These are phyloP conservation scores for Penicillium janthinellum DNA, from an alignment of 2,329 filamentous ascomycete species.

Conservation along the genomic window DNA sequence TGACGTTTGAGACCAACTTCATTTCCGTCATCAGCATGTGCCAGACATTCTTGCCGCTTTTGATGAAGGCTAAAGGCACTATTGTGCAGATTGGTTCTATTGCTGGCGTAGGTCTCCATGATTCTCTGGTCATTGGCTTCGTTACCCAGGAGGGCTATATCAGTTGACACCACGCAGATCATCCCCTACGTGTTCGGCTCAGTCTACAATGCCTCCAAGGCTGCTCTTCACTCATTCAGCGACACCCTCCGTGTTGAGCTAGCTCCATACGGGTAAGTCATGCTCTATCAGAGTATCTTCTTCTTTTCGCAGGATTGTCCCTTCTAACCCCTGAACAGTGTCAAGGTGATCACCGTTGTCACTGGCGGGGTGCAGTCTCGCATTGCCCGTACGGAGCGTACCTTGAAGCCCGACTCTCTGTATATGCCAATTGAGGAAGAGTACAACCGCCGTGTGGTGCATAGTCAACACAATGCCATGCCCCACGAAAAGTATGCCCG, in stretches of 20 bases:
- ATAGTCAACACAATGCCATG: conserved; percentile 58
- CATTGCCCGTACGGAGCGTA: conserved; percentile 56
- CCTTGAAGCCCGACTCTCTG: conserved; percentile 51
- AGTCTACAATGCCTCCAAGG: conserved; percentile 62
- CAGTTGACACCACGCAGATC: conserved; percentile 27
- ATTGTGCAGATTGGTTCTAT: conserved; percentile 51
- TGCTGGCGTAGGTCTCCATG: conserved; percentile 35
- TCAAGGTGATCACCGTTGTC: conserved; percentile 56
- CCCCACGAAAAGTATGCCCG: conserved; percentile 56
- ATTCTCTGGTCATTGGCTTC: background rate
- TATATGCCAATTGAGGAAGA: conserved; percentile 56
- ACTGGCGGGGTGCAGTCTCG: conserved; percentile 64
- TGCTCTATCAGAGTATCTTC: background rate
- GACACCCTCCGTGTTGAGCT: conserved; percentile 62
- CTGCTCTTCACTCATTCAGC: conserved; percentile 60
- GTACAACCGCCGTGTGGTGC: conserved; percentile 54
- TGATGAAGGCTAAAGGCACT: conserved; percentile 50
- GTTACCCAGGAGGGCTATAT: background rate
- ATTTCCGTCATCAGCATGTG: conserved; percentile 61
- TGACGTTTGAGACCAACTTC: conserved; percentile 57
- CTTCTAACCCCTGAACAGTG: conserved; percentile 29
- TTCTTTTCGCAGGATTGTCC: background rate
- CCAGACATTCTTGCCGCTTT: conserved; percentile 57
- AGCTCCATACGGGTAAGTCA: conserved; percentile 48
- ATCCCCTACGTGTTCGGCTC: conserved; percentile 50